Conservation (phyloP, 345 rosid genomes). For the Durio zibethinus region DNA sequence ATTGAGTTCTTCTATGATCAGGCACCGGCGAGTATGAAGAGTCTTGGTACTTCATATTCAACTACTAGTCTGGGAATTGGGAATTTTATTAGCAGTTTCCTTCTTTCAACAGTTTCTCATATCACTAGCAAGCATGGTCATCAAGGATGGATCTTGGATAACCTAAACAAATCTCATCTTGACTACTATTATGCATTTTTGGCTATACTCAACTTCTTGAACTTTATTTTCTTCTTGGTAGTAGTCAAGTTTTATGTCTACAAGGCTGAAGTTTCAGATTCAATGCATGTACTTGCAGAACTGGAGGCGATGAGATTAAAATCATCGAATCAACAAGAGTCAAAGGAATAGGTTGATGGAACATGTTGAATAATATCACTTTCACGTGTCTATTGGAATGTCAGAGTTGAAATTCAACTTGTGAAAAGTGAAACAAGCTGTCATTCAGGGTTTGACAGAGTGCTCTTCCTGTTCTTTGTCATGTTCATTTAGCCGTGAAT, state of each 20-base stretch:
- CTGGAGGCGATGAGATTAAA: conserved; percentile 26
- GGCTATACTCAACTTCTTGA: conserved; percentile 47
- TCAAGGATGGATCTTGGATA: conserved; percentile 63
- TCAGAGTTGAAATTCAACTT: neutral
- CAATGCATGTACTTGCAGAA: conserved; percentile 43
- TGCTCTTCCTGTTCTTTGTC: too few species aligned
- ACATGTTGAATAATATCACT: neutral
- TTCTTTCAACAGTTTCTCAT: conserved; percentile 48
- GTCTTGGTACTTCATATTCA: conserved; percentile 73
- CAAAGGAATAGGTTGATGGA: neutral
- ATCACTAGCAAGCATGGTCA: conserved; percentile 48
- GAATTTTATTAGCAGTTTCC: conserved; percentile 62
- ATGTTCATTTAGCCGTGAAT: too few species aligned
- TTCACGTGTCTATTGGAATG: neutral
- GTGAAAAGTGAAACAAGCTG: neutral
- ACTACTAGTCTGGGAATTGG: conserved; percentile 55
- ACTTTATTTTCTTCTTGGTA: conserved; percentile 53
- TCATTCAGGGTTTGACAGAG: neutral
- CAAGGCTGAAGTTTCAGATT: conserved; percentile 57
- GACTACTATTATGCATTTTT: conserved; percentile 70
- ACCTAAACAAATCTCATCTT: conserved; percentile 65
- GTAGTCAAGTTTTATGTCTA: conserved; percentile 54
- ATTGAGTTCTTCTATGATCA: conserved; percentile 87
- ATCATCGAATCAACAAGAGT: conserved; percentile 13
- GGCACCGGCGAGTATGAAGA: conserved; percentile 87